phyloP scores from a whole-genome alignment of 2,329 filamentous ascomycete species.

The Botrytis pseudocinerea region DNA sequence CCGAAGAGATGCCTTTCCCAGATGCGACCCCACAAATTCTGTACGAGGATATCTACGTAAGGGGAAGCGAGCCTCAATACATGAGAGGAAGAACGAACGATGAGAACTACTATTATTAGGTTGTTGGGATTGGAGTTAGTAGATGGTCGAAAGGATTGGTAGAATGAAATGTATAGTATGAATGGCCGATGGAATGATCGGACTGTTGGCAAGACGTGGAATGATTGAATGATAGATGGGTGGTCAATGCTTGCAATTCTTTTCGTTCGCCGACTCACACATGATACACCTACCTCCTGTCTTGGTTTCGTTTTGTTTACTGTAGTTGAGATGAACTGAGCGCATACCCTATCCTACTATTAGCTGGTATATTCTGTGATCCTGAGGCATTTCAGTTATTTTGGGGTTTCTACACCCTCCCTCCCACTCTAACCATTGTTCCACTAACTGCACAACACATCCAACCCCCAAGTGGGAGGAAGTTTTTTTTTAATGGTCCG shows the following conservation, averaged over 20 bases:
- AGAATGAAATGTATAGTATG: slow-evolving; percentile 14
- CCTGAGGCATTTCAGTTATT: not conserved
- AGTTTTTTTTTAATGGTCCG: not conserved
- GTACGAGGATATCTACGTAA: slow-evolving; percentile 95
- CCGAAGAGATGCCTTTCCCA: slow-evolving; percentile 83
- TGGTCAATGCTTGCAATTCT: not conserved
- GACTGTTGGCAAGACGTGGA: slow-evolving; percentile 1
- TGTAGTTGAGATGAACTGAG: slow-evolving; percentile 14
- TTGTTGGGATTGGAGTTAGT: slow-evolving; percentile 1
- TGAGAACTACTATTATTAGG: slow-evolving; percentile 75
- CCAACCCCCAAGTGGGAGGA: not conserved
- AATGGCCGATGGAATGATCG: not conserved
- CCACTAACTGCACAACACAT: not conserved
- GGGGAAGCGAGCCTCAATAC: slow-evolving; percentile 82
- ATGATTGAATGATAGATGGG: slow-evolving; percentile 19
- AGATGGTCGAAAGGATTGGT: not conserved
- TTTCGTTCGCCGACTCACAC: not conserved
- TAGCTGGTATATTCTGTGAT: not conserved
- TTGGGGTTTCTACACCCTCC: not conserved
- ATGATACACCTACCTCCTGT: not conserved
- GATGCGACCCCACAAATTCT: slow-evolving; percentile 79
- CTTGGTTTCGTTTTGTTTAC: slow-evolving; percentile 12
- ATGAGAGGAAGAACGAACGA: slow-evolving; percentile 85
- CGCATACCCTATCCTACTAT: slow-evolving; percentile 10
- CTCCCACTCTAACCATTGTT: not conserved